phyloP scores from a whole-genome alignment of 2,329 filamentous ascomycete genomes.

The Colletotrichum theobromicola region DNA sequence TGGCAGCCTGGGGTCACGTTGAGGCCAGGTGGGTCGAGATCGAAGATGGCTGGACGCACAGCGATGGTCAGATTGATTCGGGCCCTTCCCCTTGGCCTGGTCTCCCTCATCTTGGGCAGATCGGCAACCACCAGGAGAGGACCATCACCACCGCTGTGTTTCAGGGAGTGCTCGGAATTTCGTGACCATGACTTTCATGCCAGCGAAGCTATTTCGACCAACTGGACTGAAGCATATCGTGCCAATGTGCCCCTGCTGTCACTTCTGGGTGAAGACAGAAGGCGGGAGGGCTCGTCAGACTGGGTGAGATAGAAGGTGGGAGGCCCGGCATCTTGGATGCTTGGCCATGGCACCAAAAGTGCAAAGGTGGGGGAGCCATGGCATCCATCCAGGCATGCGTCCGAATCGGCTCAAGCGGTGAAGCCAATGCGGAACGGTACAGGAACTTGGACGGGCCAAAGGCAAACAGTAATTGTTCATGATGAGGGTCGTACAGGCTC shows the following conservation, averaged over 20 bases:
- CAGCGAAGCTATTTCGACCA: neutral
- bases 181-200: neutral
- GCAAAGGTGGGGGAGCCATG: conserved; percentile 1
- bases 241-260: neutral
- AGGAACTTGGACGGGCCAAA: neutral
- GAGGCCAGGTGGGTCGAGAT: neutral
- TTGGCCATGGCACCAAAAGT: neutral
- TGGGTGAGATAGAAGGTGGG: neutral
- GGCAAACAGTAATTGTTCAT: neutral
- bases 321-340: conserved; percentile 10
- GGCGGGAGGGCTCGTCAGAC: neutral
- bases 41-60: neutral
- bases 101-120: neutral
- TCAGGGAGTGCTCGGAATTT: neutral
- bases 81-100: neutral
- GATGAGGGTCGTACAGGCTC: neutral
- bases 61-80: neutral
- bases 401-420: conserved; percentile 11
- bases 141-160: neutral
- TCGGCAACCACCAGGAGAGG: neutral
- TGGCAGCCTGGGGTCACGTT: neutral
- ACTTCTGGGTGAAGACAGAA: neutral
- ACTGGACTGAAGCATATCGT: neutral
- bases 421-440: neutral
- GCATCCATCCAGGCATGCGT: neutral